A percentile compares a stretch with the other conserved stretches of the same genome.
Conservation (phyloP, 1,284 basidiomycete species). For the Leccinum pallidistipes region DNA sequence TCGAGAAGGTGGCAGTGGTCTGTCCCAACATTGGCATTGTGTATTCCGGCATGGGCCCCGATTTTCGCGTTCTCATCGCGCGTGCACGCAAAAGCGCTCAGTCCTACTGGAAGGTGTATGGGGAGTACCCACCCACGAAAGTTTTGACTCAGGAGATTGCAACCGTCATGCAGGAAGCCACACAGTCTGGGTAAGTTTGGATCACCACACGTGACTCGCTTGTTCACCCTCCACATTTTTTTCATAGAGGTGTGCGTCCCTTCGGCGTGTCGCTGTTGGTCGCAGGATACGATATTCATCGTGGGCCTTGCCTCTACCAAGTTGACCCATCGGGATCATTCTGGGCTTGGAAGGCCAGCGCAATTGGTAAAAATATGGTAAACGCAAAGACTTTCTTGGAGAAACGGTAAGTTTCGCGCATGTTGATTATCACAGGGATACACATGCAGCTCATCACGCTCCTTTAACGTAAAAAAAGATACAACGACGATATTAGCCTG, state of each 20-base stretch:
- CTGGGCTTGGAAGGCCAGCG: slow-evolving; percentile 99
- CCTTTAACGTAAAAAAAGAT: slow-evolving; percentile 64
- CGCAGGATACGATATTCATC: slow-evolving; percentile 92
- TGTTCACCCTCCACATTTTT: slow-evolving; percentile 29
- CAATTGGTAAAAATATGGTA: slow-evolving; percentile 99
- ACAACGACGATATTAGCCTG: slow-evolving; percentile 98
- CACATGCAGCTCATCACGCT: slow-evolving; percentile 19
- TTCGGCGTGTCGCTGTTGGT: slow-evolving; percentile 97
- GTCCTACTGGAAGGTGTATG: slow-evolving; percentile 99
- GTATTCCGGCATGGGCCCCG: slow-evolving; percentile 99
- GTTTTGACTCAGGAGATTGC: slow-evolving; percentile 97
- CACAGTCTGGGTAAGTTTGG: slow-evolving; percentile 87
- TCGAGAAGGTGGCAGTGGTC: slow-evolving; percentile 95
- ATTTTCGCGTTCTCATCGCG: slow-evolving; percentile 92
- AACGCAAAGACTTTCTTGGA: slow-evolving; percentile 99
- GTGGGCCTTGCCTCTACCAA: slow-evolving; percentile 94
- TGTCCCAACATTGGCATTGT: slow-evolving; percentile 99
- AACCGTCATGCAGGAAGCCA: slow-evolving; percentile 98
- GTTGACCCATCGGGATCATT: slow-evolving; percentile 98
- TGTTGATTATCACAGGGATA: slow-evolving; percentile 23
- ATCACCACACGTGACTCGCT: slow-evolving; percentile 27
- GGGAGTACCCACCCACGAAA: slow-evolving; percentile 98
- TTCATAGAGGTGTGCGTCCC: slow-evolving; percentile 90
- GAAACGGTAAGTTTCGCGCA: slow-evolving; percentile 72
- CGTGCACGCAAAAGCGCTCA: slow-evolving; percentile 98